A percentile compares a stretch with the other conserved stretches of the same genome.
Evolutionary conservation across 495 filamentous ascomycete genomes (phyloP).

Genomic region (Penicillium argentinense): DNA sequence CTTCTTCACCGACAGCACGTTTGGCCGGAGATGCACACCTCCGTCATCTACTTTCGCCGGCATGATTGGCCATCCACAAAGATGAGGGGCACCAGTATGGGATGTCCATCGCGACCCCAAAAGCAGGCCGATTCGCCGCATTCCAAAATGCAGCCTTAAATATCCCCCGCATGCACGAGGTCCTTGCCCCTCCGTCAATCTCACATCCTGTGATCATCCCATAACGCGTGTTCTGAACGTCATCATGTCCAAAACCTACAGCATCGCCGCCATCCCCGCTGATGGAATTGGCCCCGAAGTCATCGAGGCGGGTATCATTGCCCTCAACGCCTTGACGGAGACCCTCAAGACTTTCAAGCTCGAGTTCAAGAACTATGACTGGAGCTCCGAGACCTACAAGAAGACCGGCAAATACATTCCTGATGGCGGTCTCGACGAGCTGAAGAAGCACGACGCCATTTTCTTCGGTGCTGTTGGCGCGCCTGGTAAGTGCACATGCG

Average conservation of each 20-base stretch:
- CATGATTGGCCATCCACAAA: slow-evolving; percentile 8
- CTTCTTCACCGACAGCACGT: not conserved
- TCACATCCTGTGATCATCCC: too few relatives aligned
- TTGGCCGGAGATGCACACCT: slow-evolving; percentile 13
- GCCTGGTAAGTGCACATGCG: slow-evolving; percentile 50
- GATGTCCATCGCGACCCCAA: slow-evolving; percentile 6
- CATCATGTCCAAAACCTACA: slow-evolving; percentile 34
- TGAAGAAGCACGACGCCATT: slow-evolving; percentile 56
- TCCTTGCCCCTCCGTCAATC: slow-evolving; percentile 7
- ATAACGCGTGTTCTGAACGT: slow-evolving; percentile 13
- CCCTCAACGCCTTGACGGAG: slow-evolving; percentile 45
- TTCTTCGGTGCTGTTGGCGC: slow-evolving; percentile 58
- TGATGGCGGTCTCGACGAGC: slow-evolving; percentile 48
- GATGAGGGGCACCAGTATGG: slow-evolving; percentile 9
- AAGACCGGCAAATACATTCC: slow-evolving; percentile 53
- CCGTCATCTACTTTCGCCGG: slow-evolving; percentile 1
- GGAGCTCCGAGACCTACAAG: slow-evolving; percentile 55
- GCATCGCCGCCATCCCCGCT: slow-evolving; percentile 52
- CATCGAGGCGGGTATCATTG: slow-evolving; percentile 46
- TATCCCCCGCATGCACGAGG: slow-evolving; percentile 12
- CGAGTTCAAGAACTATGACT: slow-evolving; percentile 50
- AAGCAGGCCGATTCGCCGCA: slow-evolving; percentile 2
- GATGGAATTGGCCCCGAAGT: slow-evolving; percentile 59
- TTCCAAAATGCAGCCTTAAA: slow-evolving; percentile 7
- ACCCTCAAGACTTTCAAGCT: slow-evolving; percentile 48